These are phyloP conservation scores for Suhomyces bribrorum DNA, from an alignment of 1,139 yeast species.

Conservation along the genomic window DNA sequence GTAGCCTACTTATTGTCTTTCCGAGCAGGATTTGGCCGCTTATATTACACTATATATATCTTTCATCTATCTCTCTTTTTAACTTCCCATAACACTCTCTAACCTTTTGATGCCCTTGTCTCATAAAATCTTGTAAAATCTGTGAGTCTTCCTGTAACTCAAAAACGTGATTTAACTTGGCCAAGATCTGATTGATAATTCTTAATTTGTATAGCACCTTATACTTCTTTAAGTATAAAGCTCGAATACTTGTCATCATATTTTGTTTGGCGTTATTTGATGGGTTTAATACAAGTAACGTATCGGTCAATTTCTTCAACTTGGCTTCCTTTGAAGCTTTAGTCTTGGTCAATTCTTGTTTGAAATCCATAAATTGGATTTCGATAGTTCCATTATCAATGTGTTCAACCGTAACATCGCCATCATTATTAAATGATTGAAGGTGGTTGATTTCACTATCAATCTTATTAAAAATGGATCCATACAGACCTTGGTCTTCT, in stretches of 20 bases:
- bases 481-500: constrained; percentile 5
- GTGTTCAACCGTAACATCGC: constrained; percentile 6
- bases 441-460: constrained; percentile 14
- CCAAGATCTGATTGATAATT: constrained; percentile 13
- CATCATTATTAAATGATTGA: constrained; percentile 3
- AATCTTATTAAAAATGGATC: constrained; percentile 12
- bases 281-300: constrained; percentile 8
- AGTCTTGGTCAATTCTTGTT: constrained; percentile 11
- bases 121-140: constrained; percentile 7
- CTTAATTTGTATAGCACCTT: constrained; percentile 14
- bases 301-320: constrained; percentile 12
- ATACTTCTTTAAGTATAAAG: constrained; percentile 15
- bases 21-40: not conserved
- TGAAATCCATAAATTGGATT: constrained; percentile 11
- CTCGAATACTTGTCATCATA: constrained; percentile 4
- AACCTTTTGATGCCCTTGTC: constrained; percentile 1
- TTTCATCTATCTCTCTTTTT: constrained; percentile 15
- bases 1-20: too few species aligned
- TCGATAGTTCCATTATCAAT: constrained; percentile 6
- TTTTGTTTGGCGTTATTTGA: not conserved
- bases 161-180: constrained; percentile 12
- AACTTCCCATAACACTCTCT: constrained; percentile 9
- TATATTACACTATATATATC: constrained; percentile 11
- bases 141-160: constrained; percentile 17
- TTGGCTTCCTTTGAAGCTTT: constrained; percentile 12